phyloP scores from a whole-genome alignment of 192 early-diverging fungal species.

The Mortierella alpina region DNA sequence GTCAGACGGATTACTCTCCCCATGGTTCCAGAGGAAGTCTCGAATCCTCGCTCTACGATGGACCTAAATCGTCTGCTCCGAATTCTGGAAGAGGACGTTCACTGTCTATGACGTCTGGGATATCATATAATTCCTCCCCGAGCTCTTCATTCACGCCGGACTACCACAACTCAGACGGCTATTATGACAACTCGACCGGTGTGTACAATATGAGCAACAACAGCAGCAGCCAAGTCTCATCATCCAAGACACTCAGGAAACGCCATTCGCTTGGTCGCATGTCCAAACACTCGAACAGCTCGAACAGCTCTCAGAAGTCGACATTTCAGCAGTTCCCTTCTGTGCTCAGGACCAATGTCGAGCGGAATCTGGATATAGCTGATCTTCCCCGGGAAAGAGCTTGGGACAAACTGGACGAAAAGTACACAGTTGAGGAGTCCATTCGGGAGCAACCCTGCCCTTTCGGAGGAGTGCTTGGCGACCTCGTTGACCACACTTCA shows the following conservation, averaged over 20 bases:
- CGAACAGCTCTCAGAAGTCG: conserved; percentile 1
- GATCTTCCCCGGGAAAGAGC: conserved; percentile 16
- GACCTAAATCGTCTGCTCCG: no score
- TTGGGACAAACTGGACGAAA: conserved; percentile 31
- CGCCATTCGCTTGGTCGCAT: conserved; percentile 32
- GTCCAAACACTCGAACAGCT: conserved; percentile 24
- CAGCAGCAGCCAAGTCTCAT: neutral
- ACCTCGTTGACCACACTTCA: conserved; percentile 33
- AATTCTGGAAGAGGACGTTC: no score
- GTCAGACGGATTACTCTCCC: no score
- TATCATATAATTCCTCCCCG: no score
- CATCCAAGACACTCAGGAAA: conserved; percentile 19
- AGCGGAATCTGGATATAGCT: conserved; percentile 1
- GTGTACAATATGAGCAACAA: neutral
- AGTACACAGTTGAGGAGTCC: conserved; percentile 24
- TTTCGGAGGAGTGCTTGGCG: conserved; percentile 34
- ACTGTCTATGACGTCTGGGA: no score
- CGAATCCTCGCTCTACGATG: no score
- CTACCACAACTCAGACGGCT: neutral
- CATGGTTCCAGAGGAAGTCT: no score
- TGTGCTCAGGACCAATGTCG: conserved; percentile 6
- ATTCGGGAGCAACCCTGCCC: conserved; percentile 33
- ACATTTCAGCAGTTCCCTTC: conserved; percentile 22
- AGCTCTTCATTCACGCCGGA: no score
- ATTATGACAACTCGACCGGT: neutral